Evolutionary conservation across 768 basidiomycete genomes (phyloP).

Genomic region (Dendrothele bispora): DNA sequence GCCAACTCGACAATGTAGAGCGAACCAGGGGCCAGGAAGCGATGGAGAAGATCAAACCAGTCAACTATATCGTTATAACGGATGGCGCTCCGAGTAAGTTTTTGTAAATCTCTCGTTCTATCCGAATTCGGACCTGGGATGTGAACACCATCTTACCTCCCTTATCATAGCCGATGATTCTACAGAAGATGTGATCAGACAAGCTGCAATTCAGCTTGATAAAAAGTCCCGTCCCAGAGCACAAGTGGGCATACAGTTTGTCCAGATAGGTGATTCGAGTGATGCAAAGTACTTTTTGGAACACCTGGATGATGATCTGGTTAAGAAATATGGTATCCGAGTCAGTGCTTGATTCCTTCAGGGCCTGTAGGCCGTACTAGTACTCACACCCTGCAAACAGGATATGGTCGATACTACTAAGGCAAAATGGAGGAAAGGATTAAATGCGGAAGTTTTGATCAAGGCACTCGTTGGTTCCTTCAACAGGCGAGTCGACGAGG

Average conservation of each 20-base stretch:
- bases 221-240: slow-evolving; percentile 46
- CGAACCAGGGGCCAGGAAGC: slow-evolving; percentile 32
- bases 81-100: slow-evolving; percentile 61
- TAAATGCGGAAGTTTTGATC: slow-evolving; percentile 49
- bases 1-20: slow-evolving; percentile 24
- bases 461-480: slow-evolving; percentile 70
- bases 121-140: not conserved
- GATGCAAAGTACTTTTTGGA: slow-evolving; percentile 43
- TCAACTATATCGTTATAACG: slow-evolving; percentile 62
- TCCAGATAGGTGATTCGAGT: slow-evolving; percentile 60
- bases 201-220: slow-evolving; percentile 48
- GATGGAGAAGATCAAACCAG: slow-evolving; percentile 42
- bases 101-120: slow-evolving; percentile 1
- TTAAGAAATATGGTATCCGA: slow-evolving; percentile 40
- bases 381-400: slow-evolving; percentile 26
- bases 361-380: too few species aligned
- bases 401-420: slow-evolving; percentile 76
- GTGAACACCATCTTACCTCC: not conserved
- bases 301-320: slow-evolving; percentile 59
- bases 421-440: slow-evolving; percentile 36
- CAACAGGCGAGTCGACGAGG: slow-evolving; percentile 35
- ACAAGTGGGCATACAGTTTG: slow-evolving; percentile 70
- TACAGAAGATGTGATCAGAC: not conserved
- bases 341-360: slow-evolving; percentile 26
- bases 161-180: not conserved